Conservation (phyloP, 257 asterid genomes). For the Nyctanthes arbortristis region DNA sequence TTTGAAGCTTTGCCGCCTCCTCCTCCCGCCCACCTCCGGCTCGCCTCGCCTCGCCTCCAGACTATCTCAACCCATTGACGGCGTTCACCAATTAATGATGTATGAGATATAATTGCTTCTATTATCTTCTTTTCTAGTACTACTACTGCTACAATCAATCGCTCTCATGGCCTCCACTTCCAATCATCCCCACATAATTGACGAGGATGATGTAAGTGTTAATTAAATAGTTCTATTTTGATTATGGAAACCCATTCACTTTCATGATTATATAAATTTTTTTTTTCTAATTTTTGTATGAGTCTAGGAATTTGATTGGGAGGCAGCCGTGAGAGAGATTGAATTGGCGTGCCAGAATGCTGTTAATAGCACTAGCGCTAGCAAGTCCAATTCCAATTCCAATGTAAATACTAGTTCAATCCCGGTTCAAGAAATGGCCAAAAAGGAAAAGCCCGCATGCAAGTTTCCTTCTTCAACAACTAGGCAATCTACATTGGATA, state of each 20-base stretch:
- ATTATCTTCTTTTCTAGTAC: too few relatives aligned
- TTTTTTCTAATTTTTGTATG: not conserved
- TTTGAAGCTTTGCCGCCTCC: too few relatives aligned
- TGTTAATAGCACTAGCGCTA: conserved; percentile 23
- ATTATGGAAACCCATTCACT: not conserved
- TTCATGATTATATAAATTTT: not conserved
- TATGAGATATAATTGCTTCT: too few relatives aligned
- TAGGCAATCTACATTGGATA: conserved; percentile 79
- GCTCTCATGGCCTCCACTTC: conserved; percentile 52
- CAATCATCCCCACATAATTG: conserved; percentile 38
- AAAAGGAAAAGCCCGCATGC: conserved; percentile 21
- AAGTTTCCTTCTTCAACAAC: conserved; percentile 37
- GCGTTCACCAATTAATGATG: too few relatives aligned
- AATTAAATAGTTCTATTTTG: not conserved
- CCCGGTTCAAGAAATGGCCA: conserved; percentile 34
- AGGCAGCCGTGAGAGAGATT: conserved; percentile 76
- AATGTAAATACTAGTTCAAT: conserved; percentile 16
- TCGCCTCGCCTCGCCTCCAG: too few relatives aligned
- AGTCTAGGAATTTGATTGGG: conserved; percentile 85
- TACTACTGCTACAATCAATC: too few relatives aligned
- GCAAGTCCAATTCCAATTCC: conserved; percentile 23
- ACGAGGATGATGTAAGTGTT: conserved; percentile 70
- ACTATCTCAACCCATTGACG: too few relatives aligned
- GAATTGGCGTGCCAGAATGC: conserved; percentile 58
- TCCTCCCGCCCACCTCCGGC: not conserved